Evolutionary conservation across 306 rosid species (phyloP).

Genomic region (Acacia acuminata): DNA sequence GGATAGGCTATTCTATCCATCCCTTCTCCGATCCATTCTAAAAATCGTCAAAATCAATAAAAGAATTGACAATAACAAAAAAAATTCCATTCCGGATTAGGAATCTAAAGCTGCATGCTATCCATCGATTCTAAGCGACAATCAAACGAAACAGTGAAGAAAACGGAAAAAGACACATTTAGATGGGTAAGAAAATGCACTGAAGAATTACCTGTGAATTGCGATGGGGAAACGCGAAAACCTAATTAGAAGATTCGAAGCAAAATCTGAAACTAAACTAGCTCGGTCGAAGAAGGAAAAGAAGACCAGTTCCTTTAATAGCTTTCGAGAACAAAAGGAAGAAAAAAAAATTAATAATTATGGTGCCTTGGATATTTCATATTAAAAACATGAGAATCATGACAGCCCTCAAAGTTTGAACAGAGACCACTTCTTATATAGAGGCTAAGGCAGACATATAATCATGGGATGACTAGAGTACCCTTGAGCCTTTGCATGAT

Average conservation of each 20-base stretch:
- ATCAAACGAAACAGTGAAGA: not conserved
- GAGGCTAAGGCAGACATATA: not conserved
- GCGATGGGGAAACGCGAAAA: conserved; percentile 3
- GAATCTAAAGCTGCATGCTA: conserved; percentile 29
- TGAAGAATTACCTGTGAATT: conserved; percentile 10
- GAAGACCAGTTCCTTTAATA: not conserved
- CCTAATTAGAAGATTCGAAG: not conserved
- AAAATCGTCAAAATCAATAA: not conserved
- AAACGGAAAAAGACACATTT: not conserved
- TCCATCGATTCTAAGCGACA: conserved; percentile 21
- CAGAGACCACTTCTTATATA: not conserved
- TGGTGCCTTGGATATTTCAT: not conserved
- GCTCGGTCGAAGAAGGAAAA: not conserved
- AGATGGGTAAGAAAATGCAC: not conserved
- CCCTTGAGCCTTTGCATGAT: not conserved
- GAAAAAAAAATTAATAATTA: not conserved
- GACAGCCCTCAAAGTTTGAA: not conserved
- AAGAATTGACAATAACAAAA: not conserved
- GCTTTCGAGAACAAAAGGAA: not conserved
- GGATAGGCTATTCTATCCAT: not conserved
- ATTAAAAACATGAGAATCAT: not conserved
- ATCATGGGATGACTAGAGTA: not conserved
- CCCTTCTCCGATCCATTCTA: not conserved
- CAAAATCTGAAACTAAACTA: not conserved
- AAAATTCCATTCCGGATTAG: conserved; percentile 4